Evolutionary conservation across 192 early-diverging fungal genomes (phyloP).

Genomic region (Backusella circina): DNA sequence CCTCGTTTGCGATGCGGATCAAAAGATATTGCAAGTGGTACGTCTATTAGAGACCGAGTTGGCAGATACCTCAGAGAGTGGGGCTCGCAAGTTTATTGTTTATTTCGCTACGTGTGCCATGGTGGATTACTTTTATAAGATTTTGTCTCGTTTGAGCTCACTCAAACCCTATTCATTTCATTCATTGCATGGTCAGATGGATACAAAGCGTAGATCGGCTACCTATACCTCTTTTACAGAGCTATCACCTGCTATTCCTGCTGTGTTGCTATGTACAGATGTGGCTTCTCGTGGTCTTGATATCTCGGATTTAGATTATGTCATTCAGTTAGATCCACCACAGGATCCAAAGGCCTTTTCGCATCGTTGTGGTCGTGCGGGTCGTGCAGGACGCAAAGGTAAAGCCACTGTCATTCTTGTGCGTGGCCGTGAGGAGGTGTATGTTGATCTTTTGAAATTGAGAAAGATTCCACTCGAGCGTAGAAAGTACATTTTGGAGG

Average conservation of each 20-base stretch:
- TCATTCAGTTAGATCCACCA: conserved; percentile 93
- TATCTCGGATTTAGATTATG: conserved; percentile 92
- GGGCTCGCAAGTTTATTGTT: conserved; percentile 82
- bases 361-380: conserved; percentile 94
- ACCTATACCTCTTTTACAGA: conserved; percentile 74
- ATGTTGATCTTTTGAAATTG: conserved; percentile 79
- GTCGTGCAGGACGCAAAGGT: conserved; percentile 81
- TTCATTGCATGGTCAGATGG: conserved; percentile 93
- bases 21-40: conserved; percentile 76
- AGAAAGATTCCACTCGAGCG: conserved; percentile 82
- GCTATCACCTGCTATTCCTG: conserved; percentile 59
- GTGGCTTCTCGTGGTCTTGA: conserved; percentile 94
- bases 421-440: conserved; percentile 83
- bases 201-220: conserved; percentile 77
- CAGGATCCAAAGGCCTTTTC: conserved; percentile 95
- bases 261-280: conserved; percentile 92
- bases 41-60: conserved; percentile 54
- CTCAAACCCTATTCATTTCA: conserved; percentile 56
- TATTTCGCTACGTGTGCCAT: conserved; percentile 95
- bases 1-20: conserved; percentile 71
- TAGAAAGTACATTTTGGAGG: conserved; percentile 45
- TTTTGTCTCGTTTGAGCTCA: conserved; percentile 39
- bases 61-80: background rate
- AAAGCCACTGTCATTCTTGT: conserved; percentile 83
- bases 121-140: conserved; percentile 92